Evolutionary conservation across 2,329 filamentous ascomycete genomes (phyloP).

Genomic region (Nectriaceae sp.): DNA sequence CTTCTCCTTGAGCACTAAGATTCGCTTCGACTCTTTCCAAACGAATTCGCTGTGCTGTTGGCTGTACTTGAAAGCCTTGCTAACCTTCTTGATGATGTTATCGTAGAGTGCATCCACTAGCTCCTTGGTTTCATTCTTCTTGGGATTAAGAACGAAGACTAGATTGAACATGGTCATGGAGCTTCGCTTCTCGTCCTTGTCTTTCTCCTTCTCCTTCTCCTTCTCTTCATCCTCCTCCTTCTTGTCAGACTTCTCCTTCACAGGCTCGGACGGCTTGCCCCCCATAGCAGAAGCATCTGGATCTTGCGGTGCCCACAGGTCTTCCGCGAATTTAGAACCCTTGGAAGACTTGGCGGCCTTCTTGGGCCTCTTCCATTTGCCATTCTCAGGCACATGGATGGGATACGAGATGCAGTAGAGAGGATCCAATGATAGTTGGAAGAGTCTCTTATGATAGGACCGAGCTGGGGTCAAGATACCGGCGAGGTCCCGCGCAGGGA

Average conservation of each 20-base stretch:
- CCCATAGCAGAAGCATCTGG: slow-evolving; percentile 26
- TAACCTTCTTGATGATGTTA: slow-evolving; percentile 88
- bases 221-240: slow-evolving; percentile 21
- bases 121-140: slow-evolving; percentile 73
- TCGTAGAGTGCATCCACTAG: slow-evolving; percentile 78
- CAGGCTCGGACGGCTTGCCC: slow-evolving; percentile 23
- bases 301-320: slow-evolving; percentile 30
- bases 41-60: slow-evolving; percentile 90
- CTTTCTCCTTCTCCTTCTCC: slow-evolving; percentile 45
- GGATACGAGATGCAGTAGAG: slow-evolving; percentile 81
- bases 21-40: slow-evolving; percentile 84
- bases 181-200: slow-evolving; percentile 61
- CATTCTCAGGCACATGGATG: slow-evolving; percentile 77
- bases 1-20: slow-evolving; percentile 79
- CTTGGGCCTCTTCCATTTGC: slow-evolving; percentile 71
- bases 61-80: slow-evolving; percentile 89
- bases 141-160: slow-evolving; percentile 86
- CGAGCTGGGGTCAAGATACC: slow-evolving; percentile 76
- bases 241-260: slow-evolving; percentile 28
- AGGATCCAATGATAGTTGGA: slow-evolving; percentile 80
- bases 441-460: slow-evolving; percentile 77
- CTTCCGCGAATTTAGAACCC: slow-evolving; percentile 38
- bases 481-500: slow-evolving; percentile 75
- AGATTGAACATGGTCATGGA: slow-evolving; percentile 98
- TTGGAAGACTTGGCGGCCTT: slow-evolving; percentile 48